A percentile compares a stretch with the other conserved stretches of the same genome.
Evolutionary conservation across 148 eudicot genomes (phyloP).

Genomic region (Chenopodium quinoa): DNA sequence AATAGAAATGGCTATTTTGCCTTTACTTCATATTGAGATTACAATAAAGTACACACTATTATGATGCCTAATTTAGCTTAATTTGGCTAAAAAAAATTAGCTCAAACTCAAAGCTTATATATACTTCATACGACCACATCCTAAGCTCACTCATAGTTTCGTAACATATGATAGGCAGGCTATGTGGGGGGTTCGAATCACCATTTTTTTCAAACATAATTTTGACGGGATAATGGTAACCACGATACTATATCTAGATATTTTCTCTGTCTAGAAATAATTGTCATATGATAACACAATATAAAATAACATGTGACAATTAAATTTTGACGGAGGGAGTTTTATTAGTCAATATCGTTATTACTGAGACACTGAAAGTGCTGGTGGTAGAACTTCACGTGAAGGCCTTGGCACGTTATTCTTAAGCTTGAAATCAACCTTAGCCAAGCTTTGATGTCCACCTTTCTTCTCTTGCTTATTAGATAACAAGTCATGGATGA

Average conservation of each 20-base stretch:
- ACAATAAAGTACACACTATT: neutral
- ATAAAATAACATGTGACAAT: neutral
- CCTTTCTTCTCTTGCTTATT: constrained; percentile 9
- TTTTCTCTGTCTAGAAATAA: neutral
- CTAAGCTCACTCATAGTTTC: too few species aligned
- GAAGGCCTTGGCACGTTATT: constrained; percentile 23
- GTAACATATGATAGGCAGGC: neutral
- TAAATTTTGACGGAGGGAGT: neutral
- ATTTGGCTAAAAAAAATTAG: too few species aligned
- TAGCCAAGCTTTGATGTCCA: constrained; percentile 4
- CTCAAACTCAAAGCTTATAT: too few species aligned
- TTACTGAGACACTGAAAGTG: constrained; percentile 32
- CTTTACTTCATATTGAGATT: neutral
- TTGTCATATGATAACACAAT: neutral
- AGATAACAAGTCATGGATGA: constrained; percentile 11
- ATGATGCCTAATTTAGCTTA: neutral
- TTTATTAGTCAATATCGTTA: neutral
- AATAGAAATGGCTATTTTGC: neutral
- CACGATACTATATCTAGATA: too few species aligned
- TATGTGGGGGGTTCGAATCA: neutral
- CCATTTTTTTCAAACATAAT: neutral
- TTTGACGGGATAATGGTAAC: neutral
- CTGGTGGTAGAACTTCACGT: constrained; percentile 21
- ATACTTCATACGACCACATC: too few species aligned
- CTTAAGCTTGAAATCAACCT: constrained; percentile 24